Conservation (phyloP, 768 basidiomycete species). For the Phlebiopsis gigantea region DNA sequence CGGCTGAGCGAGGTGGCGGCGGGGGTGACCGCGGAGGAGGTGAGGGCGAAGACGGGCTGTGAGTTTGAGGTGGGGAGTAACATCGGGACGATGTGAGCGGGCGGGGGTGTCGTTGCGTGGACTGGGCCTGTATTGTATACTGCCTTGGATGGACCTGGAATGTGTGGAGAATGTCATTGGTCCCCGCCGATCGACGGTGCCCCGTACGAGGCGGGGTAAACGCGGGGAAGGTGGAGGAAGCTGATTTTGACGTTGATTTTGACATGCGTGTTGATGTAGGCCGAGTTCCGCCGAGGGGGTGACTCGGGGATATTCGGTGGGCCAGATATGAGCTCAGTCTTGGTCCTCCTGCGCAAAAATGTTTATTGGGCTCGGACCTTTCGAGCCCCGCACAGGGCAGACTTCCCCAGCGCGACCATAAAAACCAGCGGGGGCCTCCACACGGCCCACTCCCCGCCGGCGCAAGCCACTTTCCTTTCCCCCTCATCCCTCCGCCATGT, state of each 20-base stretch:
- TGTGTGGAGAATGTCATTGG: background rate
- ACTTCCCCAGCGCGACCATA: background rate
- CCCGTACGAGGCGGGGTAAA: background rate
- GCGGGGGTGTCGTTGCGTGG: background rate
- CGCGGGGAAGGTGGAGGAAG: background rate
- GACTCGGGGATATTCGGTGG: slow-evolving; percentile 4
- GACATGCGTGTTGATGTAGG: background rate
- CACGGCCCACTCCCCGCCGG: background rate
- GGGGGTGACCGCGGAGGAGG: slow-evolving; percentile 79
- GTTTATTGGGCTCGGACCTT: slow-evolving; percentile 3
- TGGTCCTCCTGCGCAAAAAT: no score
- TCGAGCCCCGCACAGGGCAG: background rate
- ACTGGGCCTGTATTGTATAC: background rate
- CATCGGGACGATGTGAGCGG: slow-evolving; percentile 20
- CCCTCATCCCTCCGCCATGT: slow-evolving; percentile 9
- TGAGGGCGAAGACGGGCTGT: slow-evolving; percentile 82
- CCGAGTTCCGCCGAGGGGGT: background rate
- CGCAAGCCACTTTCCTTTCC: slow-evolving; percentile 8
- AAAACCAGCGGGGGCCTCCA: background rate
- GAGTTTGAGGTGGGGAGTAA: slow-evolving; percentile 61
- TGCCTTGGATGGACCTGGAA: background rate
- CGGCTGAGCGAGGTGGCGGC: slow-evolving; percentile 79
- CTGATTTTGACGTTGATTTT: slow-evolving; percentile 5
- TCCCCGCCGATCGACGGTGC: no score
- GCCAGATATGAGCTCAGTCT: no score